Percentiles rank a stretch among this genome's conserved stretches.
Evolutionary conservation across 2,329 filamentous ascomycete genomes (phyloP).

Genomic region (Xylariaceae sp.): DNA sequence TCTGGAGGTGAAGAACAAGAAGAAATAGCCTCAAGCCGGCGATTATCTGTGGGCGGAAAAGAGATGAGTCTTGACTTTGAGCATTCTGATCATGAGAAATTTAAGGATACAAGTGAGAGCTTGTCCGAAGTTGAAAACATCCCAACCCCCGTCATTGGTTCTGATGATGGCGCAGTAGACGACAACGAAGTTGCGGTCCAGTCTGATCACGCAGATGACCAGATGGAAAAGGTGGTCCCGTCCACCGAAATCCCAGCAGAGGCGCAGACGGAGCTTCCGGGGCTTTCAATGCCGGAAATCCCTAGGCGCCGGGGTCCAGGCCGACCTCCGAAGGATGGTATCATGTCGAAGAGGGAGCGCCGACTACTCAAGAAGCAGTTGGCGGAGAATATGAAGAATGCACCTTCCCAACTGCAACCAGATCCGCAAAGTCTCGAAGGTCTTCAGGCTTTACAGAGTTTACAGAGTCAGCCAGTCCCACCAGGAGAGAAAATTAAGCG

Average conservation of each 20-base stretch:
- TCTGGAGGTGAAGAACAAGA: slow-evolving; percentile 52
- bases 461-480: no score
- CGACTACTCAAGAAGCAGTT: slow-evolving; percentile 57
- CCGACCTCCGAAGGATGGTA: slow-evolving; percentile 76
- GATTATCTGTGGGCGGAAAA: slow-evolving; percentile 55
- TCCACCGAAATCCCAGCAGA: neutral
- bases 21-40: slow-evolving; percentile 43
- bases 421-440: no score
- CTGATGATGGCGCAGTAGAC: slow-evolving; percentile 26
- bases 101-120: slow-evolving; percentile 53
- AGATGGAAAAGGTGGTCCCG: slow-evolving; percentile 4
- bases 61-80: slow-evolving; percentile 74
- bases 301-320: slow-evolving; percentile 72
- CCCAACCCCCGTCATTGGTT: slow-evolving; percentile 31
- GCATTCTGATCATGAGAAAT: slow-evolving; percentile 53
- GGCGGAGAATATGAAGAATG: slow-evolving; percentile 49
- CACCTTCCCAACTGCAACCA: slow-evolving; percentile 40
- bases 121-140: slow-evolving; percentile 41
- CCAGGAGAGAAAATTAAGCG: slow-evolving; percentile 51
- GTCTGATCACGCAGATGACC: slow-evolving; percentile 5
- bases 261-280: slow-evolving; percentile 22
- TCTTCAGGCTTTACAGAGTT: no score
- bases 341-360: slow-evolving; percentile 76
- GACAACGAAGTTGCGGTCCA: slow-evolving; percentile 2
- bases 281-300: slow-evolving; percentile 39